Conservation (phyloP, 208 protist species). For the Trypanosoma cruzi region DNA sequence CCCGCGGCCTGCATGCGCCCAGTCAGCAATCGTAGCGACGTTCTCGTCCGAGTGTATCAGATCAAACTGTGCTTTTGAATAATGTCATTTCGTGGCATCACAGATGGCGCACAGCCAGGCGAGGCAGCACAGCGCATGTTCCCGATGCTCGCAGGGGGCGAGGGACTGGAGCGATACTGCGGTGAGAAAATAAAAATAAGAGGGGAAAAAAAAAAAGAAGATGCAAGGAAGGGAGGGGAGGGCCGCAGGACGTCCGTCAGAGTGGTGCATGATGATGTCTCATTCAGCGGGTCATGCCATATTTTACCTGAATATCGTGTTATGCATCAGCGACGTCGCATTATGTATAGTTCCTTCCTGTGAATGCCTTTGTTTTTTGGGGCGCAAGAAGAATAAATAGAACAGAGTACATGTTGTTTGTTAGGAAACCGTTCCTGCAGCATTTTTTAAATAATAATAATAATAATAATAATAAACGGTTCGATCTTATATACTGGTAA, state of each 20-base stretch:
- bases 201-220: conserved; percentile 10
- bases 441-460: no score
- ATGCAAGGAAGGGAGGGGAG: neutral
- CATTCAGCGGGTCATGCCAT: conserved; percentile 29
- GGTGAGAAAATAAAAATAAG: conserved; percentile 29
- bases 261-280: conserved; percentile 42
- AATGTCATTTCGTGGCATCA: conserved; percentile 17
- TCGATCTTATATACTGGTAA: no score
- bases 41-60: conserved; percentile 27
- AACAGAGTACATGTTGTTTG: no score
- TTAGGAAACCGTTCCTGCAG: no score
- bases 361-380: neutral
- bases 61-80: conserved; percentile 34
- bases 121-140: neutral
- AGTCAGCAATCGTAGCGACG: conserved; percentile 16
- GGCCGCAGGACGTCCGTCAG: conserved; percentile 8
- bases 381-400: neutral
- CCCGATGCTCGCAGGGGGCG: neutral
- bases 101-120: neutral
- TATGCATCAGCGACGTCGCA: conserved; percentile 21
- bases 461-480: no score
- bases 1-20: neutral
- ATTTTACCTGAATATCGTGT: conserved; percentile 33
- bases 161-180: no score
- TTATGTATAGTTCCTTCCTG: neutral